phyloP scores from a whole-genome alignment of 2,329 filamentous ascomycete species.

The Trichoderma cornu-damae region DNA sequence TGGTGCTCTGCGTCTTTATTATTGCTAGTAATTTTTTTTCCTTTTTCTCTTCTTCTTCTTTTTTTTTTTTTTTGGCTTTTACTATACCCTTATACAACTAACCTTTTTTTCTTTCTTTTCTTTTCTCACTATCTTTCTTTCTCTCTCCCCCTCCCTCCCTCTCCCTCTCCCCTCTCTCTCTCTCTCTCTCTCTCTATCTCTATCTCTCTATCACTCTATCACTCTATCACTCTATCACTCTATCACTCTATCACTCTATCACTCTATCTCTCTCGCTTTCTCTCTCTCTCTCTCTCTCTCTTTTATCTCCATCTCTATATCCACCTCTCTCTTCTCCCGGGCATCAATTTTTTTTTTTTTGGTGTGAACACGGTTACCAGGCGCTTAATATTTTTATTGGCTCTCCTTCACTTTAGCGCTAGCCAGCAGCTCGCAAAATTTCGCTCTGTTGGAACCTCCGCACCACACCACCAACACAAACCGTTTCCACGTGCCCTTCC shows the following conservation, averaged over 20 bases:
- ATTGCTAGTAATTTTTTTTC: not conserved
- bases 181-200: too few species aligned
- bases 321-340: not conserved
- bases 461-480: not conserved
- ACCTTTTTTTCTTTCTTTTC: too few species aligned
- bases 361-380: not conserved
- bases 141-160: too few species aligned
- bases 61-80: too few species aligned
- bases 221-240: too few species aligned
- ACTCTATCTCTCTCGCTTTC: too few species aligned
- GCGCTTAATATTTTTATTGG: not conserved
- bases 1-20: constrained; percentile 9
- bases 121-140: too few species aligned
- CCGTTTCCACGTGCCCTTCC: not conserved
- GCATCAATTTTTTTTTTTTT: not conserved
- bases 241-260: too few species aligned
- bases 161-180: too few species aligned
- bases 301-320: not conserved
- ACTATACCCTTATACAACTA: too few species aligned
- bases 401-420: not conserved
- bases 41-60: not conserved
- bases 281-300: not conserved
- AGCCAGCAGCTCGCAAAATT: not conserved
- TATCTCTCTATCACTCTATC: too few species aligned
- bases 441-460: not conserved